These are phyloP conservation scores for Ilyonectria robusta DNA, from an alignment of 2,329 filamentous ascomycete genomes.

Conservation along the genomic window DNA sequence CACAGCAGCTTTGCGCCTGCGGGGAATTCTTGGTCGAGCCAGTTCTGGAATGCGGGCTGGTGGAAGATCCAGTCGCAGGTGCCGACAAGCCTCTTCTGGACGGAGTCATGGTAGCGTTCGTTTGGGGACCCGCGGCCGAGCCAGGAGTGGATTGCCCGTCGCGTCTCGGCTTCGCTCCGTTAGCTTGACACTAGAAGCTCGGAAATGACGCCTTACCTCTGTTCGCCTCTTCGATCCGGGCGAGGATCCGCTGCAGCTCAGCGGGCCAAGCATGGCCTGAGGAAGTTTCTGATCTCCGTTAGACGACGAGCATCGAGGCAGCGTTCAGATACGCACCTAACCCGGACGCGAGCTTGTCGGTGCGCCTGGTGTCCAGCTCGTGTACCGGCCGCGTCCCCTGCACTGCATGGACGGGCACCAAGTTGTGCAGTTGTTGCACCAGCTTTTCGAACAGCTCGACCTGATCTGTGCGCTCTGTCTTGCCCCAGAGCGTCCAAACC, in stretches of 20 bases:
- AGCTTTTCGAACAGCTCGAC: constrained; percentile 17
- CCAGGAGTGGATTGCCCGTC: constrained; percentile 7
- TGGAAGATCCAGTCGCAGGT: constrained; percentile 14
- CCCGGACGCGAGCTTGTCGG: background rate
- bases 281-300: constrained; percentile 6
- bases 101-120: constrained; percentile 6
- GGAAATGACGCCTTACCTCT: background rate
- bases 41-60: background rate
- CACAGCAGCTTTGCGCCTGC: background rate
- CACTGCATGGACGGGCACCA: constrained; percentile 15
- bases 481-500: constrained; percentile 13
- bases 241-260: constrained; percentile 2
- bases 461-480: constrained; percentile 12
- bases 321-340: constrained; percentile 14
- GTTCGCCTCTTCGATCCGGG: constrained; percentile 2
- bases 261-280: background rate
- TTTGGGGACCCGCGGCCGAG: constrained; percentile 3
- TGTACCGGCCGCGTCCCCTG: constrained; percentile 4
- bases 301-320: background rate
- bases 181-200: background rate
- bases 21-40: background rate
- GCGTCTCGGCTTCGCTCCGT: constrained; percentile 4
- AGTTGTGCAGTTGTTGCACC: constrained; percentile 9
- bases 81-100: background rate
- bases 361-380: background rate